These are phyloP conservation scores for Clitopilus hobsonii DNA, from an alignment of 768 basidiomycete species.

Conservation along the genomic window DNA sequence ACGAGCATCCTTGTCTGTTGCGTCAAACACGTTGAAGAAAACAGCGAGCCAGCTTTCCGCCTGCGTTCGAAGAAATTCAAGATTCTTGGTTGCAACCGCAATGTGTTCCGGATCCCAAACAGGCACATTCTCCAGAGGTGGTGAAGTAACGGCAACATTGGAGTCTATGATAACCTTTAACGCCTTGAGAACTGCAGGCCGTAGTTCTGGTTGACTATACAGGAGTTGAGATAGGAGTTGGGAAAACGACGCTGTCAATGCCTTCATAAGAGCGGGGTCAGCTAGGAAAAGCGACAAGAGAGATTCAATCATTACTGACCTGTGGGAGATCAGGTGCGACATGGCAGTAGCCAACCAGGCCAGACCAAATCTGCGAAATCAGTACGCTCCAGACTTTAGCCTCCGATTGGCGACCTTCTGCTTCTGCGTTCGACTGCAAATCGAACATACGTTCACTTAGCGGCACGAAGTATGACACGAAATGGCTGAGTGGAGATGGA, in stretches of 20 bases:
- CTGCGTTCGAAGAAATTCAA: slow-evolving; percentile 70
- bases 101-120: slow-evolving; percentile 19
- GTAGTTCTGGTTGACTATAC: slow-evolving; percentile 84
- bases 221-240: slow-evolving; percentile 89
- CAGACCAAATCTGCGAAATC: slow-evolving; percentile 90
- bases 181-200: slow-evolving; percentile 76
- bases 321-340: slow-evolving; percentile 69
- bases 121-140: neutral
- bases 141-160: slow-evolving; percentile 52
- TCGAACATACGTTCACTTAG: slow-evolving; percentile 92
- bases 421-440: slow-evolving; percentile 74
- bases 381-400: slow-evolving; percentile 95
- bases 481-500: slow-evolving; percentile 78
- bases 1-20: slow-evolving; percentile 67
- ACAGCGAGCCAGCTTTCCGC: slow-evolving; percentile 93
- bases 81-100: slow-evolving; percentile 58
- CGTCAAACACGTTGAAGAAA: slow-evolving; percentile 94
- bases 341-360: slow-evolving; percentile 88
- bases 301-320: slow-evolving; percentile 29
- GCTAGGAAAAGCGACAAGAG: too few species aligned
- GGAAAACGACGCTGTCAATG: slow-evolving; percentile 53
- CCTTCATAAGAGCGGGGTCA: slow-evolving; percentile 33
- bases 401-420: slow-evolving; percentile 70
- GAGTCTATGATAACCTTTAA: slow-evolving; percentile 82
- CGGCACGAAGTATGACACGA: slow-evolving; percentile 88